phyloP scores from a whole-genome alignment of 1,284 basidiomycete genomes.

The Heterobasidion parviporum region DNA sequence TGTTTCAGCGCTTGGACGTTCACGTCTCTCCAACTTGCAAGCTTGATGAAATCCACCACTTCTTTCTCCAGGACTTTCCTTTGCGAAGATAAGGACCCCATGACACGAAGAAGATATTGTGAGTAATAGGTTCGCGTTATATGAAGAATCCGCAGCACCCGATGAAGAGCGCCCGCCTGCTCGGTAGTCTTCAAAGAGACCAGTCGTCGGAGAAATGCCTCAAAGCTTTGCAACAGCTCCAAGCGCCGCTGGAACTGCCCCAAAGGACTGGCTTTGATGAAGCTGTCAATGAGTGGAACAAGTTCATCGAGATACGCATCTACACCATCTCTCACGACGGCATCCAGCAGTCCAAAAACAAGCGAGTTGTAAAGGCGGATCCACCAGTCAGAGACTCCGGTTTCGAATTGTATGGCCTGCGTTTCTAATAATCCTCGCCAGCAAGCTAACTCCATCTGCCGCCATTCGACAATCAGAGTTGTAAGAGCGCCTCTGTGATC shows the following conservation, averaged over 20 bases:
- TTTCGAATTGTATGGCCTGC: constrained; percentile 54
- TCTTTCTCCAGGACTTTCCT: constrained; percentile 71
- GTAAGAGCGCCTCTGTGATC: constrained; percentile 61
- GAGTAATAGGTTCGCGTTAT: constrained; percentile 62
- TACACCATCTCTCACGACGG: constrained; percentile 29
- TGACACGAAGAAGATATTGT: constrained; percentile 51
- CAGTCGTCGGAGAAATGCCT: constrained; percentile 34
- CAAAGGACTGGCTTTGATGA: constrained; percentile 69
- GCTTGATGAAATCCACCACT: constrained; percentile 80
- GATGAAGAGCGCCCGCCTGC: constrained; percentile 28
- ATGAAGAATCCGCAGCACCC: constrained; percentile 55
- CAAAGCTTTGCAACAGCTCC: constrained; percentile 66
- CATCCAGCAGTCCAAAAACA: constrained; percentile 56
- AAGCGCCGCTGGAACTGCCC: constrained; percentile 80
- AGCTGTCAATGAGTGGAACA: constrained; percentile 78
- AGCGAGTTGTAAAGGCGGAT: constrained; percentile 84
- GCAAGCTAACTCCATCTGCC: constrained; percentile 80
- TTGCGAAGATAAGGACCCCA: constrained; percentile 47
- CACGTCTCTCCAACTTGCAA: constrained; percentile 97
- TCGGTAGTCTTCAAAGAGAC: constrained; percentile 17
- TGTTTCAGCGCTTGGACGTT: constrained; percentile 93
- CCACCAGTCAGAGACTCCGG: constrained; percentile 80
- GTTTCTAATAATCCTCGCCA: constrained; percentile 83
- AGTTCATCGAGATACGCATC: constrained; percentile 58
- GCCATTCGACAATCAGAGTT: constrained; percentile 82